Evolutionary conservation across 257 asterid genomes (phyloP), one percentile per base, ranked within the genome.

Genomic region (Eucommia ulmoides): DNA sequence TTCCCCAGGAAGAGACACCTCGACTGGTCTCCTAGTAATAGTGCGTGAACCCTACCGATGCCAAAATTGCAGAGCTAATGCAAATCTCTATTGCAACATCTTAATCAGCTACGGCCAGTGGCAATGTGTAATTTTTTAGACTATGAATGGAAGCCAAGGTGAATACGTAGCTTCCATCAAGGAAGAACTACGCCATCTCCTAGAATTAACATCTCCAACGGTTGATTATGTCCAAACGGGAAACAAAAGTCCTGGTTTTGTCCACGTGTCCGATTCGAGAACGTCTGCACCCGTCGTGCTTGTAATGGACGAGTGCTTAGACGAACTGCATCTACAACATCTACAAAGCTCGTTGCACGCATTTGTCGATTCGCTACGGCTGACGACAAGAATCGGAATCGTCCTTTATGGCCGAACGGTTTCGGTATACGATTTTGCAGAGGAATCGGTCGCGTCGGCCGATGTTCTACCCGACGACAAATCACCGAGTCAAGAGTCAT

Each of bases 21-120:
- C 85, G 51, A 78, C 80, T 7, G 94, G 96, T 55, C 94, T 96
- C 52, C 96, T 82, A 74, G 69, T 85, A 67, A 73, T 82, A 53
- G 94, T 84, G 10, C 97, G 94, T 1, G 86, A 82, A 54, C 93
- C 98, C 7, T 94, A 73, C 65, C 83, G 98, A 50, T 89, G 98
- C 69, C 80, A 74, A 24, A 82, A 73, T 60, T 88, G 97, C 49
- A 95, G 95, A 51, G 83, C 93, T 60, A 84, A 80, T 68, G 81
- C 97, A 52, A 88, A 88, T 76, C 78, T 80, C 18, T 82, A 88
- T 73, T 75, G 94, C 91, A 82, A 82, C 48, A 78, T 82, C 59
- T 74, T 89, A 65, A 69, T 69, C 38, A 96, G 80, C 22, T 89
- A 95, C 25, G 97, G 97, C 24, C 97, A 89, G 78, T 89, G 97